Evolutionary conservation across 2,329 filamentous ascomycete species (phyloP).

Genomic region (Penicillium crustosum): DNA sequence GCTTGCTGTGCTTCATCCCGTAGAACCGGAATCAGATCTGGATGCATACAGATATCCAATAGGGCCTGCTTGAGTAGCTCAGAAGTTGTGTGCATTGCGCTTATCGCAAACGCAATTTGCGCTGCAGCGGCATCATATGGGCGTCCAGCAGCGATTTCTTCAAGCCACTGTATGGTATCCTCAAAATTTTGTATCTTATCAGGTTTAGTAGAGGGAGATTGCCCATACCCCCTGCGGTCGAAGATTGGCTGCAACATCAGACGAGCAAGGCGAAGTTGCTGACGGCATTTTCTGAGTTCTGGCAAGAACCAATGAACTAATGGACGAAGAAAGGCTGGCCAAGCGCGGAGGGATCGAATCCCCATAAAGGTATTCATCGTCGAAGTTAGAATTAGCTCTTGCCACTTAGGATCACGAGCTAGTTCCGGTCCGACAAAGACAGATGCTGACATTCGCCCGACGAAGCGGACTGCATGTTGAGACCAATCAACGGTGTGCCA

Average conservation of each 20-base stretch:
- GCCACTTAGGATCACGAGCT: background rate
- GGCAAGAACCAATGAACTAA: background rate
- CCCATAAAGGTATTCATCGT: background rate
- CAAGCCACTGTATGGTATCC: constrained; percentile 21
- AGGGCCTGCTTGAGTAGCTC: constrained; percentile 4
- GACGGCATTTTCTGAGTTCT: background rate
- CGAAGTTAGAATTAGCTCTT: background rate
- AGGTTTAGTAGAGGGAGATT: too few species aligned
- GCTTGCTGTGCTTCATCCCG: constrained; percentile 12
- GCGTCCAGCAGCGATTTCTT: constrained; percentile 13
- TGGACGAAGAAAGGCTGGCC: background rate
- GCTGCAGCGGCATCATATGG: constrained; percentile 14
- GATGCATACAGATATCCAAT: background rate
- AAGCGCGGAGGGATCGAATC: background rate
- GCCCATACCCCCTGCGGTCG: background rate
- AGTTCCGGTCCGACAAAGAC: background rate
- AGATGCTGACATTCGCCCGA: background rate
- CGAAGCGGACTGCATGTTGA: background rate
- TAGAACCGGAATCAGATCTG: background rate
- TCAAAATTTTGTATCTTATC: too few species aligned
- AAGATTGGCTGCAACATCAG: background rate
- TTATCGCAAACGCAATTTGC: constrained; percentile 20
- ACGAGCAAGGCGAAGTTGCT: background rate
- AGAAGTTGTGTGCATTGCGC: constrained; percentile 17
- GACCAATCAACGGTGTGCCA: background rate